A percentile compares a stretch with the other conserved stretches of the same genome.
phyloP scores from a whole-genome alignment of 164 flowering plant genomes.

The Stephania yunnanensis region DNA sequence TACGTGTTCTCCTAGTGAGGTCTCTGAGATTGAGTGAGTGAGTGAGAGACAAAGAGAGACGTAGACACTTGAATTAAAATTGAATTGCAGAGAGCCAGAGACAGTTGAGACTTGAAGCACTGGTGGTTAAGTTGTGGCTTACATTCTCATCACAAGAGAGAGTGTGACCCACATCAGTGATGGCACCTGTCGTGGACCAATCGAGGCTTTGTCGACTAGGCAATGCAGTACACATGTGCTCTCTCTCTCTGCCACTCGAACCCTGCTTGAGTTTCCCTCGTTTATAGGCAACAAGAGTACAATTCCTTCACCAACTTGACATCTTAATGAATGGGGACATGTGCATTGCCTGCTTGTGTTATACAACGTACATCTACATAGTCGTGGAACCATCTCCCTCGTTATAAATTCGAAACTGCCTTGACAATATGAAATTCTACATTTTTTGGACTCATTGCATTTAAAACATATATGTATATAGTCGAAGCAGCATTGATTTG shows the following conservation, averaged over 20 bases:
- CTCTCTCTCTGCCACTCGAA: neutral
- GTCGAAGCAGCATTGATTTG: neutral
- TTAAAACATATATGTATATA: neutral
- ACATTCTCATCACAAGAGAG: neutral
- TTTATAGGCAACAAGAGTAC: neutral
- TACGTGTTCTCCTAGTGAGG: neutral
- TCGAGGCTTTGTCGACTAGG: neutral
- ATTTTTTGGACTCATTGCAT: neutral
- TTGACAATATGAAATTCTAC: neutral
- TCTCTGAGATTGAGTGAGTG: neutral
- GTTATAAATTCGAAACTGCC: neutral
- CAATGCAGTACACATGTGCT: neutral
- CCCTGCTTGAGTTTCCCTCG: neutral
- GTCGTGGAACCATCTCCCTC: neutral
- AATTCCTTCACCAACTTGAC: neutral
- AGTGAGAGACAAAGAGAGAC: neutral
- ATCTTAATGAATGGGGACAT: neutral
- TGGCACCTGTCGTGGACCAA: neutral
- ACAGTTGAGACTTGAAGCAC: neutral
- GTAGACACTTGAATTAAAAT: neutral
- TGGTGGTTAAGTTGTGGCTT: neutral
- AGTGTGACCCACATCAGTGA: neutral
- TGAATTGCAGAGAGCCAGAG: neutral
- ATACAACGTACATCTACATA: neutral
- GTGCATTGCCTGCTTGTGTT: neutral